Percentiles rank a stretch among this genome's conserved stretches.
Conservation (phyloP, 2,329 filamentous ascomycete species). For the Pseudogymnoascus sp. region DNA sequence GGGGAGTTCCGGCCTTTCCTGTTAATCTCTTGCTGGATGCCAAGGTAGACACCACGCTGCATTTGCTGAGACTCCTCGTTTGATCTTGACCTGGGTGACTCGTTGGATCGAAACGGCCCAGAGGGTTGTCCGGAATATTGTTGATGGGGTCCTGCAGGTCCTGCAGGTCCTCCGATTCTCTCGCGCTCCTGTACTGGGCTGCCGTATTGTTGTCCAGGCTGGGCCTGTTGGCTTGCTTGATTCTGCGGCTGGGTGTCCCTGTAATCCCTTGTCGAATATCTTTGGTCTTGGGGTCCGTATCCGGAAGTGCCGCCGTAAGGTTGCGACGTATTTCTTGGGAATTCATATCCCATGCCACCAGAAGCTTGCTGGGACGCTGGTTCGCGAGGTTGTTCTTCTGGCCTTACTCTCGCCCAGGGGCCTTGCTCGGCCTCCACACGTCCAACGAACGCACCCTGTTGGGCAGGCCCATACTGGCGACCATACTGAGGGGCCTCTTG, state of each 20-base stretch:
- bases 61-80: constrained; percentile 47
- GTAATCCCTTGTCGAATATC: constrained; percentile 23
- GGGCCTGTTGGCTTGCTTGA: constrained; percentile 29
- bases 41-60: constrained; percentile 62
- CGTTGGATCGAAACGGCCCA: constrained; percentile 38
- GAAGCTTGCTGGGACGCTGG: constrained; percentile 15
- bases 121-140: constrained; percentile 30
- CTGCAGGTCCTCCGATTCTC: constrained; percentile 17
- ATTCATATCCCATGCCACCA: constrained; percentile 21
- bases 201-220: constrained; percentile 27
- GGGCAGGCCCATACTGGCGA: constrained; percentile 19
- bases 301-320: constrained; percentile 21
- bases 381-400: constrained; percentile 14
- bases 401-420: constrained; percentile 22
- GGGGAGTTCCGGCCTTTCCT: constrained; percentile 80
- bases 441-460: constrained; percentile 19
- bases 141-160: constrained; percentile 29
- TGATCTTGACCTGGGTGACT: constrained; percentile 36
- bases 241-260: constrained; percentile 26
- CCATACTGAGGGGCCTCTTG: constrained; percentile 9
- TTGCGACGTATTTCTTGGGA: constrained; percentile 20
- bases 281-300: constrained; percentile 30
- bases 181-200: constrained; percentile 7
- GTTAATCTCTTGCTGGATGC: constrained; percentile 69
- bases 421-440: constrained; percentile 24